Conservation (phyloP, 2,329 filamentous ascomycete species). For the Neodidymelliopsis sp. region DNA sequence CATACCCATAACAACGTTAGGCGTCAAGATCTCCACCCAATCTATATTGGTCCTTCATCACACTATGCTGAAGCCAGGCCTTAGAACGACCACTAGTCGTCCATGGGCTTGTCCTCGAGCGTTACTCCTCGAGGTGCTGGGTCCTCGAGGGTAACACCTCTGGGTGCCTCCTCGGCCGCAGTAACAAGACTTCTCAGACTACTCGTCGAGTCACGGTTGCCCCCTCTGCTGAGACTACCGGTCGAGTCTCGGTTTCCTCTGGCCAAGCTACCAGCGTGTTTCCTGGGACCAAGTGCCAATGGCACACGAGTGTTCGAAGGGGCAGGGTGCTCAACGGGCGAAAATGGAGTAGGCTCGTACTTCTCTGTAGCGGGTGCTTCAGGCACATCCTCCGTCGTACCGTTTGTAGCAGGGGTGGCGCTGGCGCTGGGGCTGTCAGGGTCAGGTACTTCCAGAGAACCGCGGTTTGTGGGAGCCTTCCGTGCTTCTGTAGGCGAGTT, state of each 20-base stretch:
- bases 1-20: constrained; percentile 16
- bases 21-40: constrained; percentile 18
- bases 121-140: constrained; percentile 64
- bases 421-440: constrained; percentile 54
- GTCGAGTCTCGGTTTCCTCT: constrained; percentile 49
- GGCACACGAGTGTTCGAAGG: constrained; percentile 47
- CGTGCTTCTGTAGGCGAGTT: constrained; percentile 62
- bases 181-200: constrained; percentile 49
- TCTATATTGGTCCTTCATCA: constrained; percentile 13
- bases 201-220: constrained; percentile 48
- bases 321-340: constrained; percentile 38
- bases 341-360: constrained; percentile 13
- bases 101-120: constrained; percentile 79
- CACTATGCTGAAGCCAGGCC: constrained; percentile 5
- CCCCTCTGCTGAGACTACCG: constrained; percentile 46
- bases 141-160: constrained; percentile 69
- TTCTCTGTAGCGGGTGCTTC: constrained; percentile 13
- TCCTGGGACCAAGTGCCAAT: constrained; percentile 33
- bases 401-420: constrained; percentile 45
- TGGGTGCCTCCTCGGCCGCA: constrained; percentile 46
- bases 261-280: constrained; percentile 45
- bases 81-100: constrained; percentile 61
- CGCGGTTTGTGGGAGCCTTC: constrained; percentile 64
- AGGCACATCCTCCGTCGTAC: constrained; percentile 41
- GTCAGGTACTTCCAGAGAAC: constrained; percentile 82